phyloP scores from a whole-genome alignment of 176 grass and related monocot genomes.

The Juncus effusus region DNA sequence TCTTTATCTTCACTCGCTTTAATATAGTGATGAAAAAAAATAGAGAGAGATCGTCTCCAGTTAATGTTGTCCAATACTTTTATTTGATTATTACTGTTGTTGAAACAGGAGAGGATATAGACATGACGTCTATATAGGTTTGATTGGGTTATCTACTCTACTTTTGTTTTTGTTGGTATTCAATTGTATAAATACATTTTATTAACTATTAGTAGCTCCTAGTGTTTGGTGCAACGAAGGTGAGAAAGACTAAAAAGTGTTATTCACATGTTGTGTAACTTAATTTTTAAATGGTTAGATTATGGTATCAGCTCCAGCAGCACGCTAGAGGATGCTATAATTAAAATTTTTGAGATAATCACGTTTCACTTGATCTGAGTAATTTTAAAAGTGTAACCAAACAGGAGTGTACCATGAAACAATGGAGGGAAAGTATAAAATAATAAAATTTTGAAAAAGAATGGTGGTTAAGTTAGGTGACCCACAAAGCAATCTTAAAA shows the following conservation, averaged over 20 bases:
- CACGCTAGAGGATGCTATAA: too few relatives aligned
- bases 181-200: neutral
- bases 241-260: conserved; percentile 5
- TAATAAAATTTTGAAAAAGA: neutral
- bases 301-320: too few relatives aligned
- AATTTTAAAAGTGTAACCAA: too few relatives aligned
- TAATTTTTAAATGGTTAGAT: too few relatives aligned
- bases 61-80: conserved; percentile 13
- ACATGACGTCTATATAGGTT: neutral
- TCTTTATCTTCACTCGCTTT: neutral
- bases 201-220: neutral
- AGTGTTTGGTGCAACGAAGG: conserved; percentile 19
- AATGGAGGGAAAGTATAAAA: neutral
- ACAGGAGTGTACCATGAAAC: too few relatives aligned
- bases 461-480: conserved; percentile 24
- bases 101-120: neutral
- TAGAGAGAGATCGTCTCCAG: conserved; percentile 9
- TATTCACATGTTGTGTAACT: neutral
- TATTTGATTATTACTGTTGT: neutral
- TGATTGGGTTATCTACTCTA: conserved; percentile 30
- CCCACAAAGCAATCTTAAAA: neutral
- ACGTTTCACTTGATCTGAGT: neutral
- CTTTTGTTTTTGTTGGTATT: conserved; percentile 2
- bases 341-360: too few relatives aligned
- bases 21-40: neutral